Evolutionary conservation across 345 rosid species (phyloP).

Genomic region (Gossypium herbaceum): DNA sequence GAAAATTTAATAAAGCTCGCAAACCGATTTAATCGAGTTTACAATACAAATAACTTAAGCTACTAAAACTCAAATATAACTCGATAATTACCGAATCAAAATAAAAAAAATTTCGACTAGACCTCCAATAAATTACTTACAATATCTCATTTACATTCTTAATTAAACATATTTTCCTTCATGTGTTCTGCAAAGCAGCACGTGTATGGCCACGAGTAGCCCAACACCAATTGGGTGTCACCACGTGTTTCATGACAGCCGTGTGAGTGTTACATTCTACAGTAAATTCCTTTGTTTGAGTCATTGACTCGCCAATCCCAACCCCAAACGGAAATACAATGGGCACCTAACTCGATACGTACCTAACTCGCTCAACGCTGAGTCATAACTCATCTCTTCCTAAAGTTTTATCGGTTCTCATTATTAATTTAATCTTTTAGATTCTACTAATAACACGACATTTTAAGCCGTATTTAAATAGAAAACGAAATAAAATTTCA

Average conservation of each 20-base stretch:
- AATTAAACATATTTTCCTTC: background rate
- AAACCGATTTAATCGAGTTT: no score
- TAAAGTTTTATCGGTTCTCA: background rate
- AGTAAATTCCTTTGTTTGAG: no score
- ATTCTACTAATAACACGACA: background rate
- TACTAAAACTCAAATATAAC: no score
- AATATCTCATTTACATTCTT: no score
- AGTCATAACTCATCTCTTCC: background rate
- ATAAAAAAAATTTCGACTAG: fast-evolving
- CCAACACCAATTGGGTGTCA: background rate
- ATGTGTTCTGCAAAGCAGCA: background rate
- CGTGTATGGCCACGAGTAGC: background rate
- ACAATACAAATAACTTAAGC: no score
- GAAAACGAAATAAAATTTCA: no score
- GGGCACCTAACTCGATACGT: background rate
- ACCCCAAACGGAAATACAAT: background rate
- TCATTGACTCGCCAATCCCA: background rate
- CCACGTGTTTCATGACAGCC: background rate
- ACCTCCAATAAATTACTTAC: no score
- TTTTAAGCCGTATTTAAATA: no score
- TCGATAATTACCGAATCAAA: no score
- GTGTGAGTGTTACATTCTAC: background rate
- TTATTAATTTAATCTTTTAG: background rate
- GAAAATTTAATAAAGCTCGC: no score
- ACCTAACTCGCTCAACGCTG: background rate